These are phyloP conservation scores for Saturnispora zaruensis DNA, from an alignment of 805 yeast genomes.

Conservation along the genomic window DNA sequence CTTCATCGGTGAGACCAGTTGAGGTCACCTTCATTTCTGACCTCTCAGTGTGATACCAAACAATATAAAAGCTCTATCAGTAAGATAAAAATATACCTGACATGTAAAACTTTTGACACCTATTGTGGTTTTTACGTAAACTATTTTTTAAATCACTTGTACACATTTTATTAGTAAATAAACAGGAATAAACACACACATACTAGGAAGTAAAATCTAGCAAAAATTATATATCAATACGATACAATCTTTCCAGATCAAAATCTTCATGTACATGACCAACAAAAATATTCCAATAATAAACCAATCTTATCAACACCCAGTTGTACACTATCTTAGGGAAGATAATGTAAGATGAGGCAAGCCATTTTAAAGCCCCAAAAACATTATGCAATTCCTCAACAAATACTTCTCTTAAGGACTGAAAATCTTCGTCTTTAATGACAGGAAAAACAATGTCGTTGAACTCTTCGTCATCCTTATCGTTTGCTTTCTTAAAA, in stretches of 20 bases:
- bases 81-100: neutral
- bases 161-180: conserved; percentile 5
- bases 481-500: conserved; percentile 15
- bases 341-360: conserved; percentile 55
- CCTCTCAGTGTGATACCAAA: neutral
- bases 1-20: conserved; percentile 18
- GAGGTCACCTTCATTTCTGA: conserved; percentile 20
- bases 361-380: conserved; percentile 57
- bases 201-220: neutral
- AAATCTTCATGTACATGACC: conserved; percentile 42
- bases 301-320: conserved; percentile 38
- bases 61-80: neutral
- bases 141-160: neutral
- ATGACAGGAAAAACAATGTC: conserved; percentile 21
- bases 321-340: conserved; percentile 55
- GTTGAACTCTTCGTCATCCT: conserved; percentile 14
- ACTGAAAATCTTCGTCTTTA: conserved; percentile 4
- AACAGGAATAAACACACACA: neutral
- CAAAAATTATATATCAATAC: conserved; percentile 10
- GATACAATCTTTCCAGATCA: conserved; percentile 25
- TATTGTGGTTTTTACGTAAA: neutral
- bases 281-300: conserved; percentile 66
- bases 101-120: neutral
- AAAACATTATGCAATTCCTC: conserved; percentile 26
- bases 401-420: conserved; percentile 18